A percentile compares a stretch with the other conserved stretches of the same genome.
phyloP scores from a whole-genome alignment of 495 filamentous ascomycete species.

The Xylaria intraflava region DNA sequence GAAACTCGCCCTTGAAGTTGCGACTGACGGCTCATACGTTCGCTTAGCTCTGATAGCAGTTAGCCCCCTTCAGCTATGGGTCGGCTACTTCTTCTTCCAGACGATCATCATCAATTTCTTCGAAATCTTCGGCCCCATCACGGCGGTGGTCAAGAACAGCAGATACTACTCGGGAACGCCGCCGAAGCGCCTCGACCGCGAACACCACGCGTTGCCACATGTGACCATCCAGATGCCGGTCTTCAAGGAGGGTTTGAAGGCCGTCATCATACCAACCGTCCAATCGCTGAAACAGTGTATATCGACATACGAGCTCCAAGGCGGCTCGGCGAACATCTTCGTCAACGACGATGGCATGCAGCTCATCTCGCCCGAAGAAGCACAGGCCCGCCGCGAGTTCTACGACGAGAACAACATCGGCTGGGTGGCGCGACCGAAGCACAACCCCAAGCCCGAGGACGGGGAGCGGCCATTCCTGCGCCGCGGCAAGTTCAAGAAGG shows the following conservation, averaged over 20 bases:
- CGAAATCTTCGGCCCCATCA: slow-evolving; percentile 55
- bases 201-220: slow-evolving; percentile 47
- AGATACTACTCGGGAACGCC: slow-evolving; percentile 54
- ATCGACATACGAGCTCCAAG: slow-evolving; percentile 61
- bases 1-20: slow-evolving; percentile 45
- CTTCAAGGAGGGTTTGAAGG: slow-evolving; percentile 62
- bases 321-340: slow-evolving; percentile 64
- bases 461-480: slow-evolving; percentile 44
- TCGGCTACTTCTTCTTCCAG: slow-evolving; percentile 60
- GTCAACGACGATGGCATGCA: slow-evolving; percentile 68
- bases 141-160: slow-evolving; percentile 48
- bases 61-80: slow-evolving; percentile 48
- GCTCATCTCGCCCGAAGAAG: slow-evolving; percentile 49
- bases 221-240: slow-evolving; percentile 72
- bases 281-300: slow-evolving; percentile 57
- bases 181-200: slow-evolving; percentile 44
- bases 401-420: slow-evolving; percentile 59
- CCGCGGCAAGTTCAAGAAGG: slow-evolving; percentile 67
- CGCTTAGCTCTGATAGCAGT: slow-evolving; percentile 43
- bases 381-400: slow-evolving; percentile 53
- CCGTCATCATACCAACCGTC: slow-evolving; percentile 58
- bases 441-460: slow-evolving; percentile 44
- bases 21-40: slow-evolving; percentile 42
- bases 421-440: slow-evolving; percentile 54
- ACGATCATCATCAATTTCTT: slow-evolving; percentile 48